A percentile compares a stretch with the other conserved stretches of the same genome.
phyloP scores from a whole-genome alignment of 1,284 basidiomycete species.

The Malassezia japonica region DNA sequence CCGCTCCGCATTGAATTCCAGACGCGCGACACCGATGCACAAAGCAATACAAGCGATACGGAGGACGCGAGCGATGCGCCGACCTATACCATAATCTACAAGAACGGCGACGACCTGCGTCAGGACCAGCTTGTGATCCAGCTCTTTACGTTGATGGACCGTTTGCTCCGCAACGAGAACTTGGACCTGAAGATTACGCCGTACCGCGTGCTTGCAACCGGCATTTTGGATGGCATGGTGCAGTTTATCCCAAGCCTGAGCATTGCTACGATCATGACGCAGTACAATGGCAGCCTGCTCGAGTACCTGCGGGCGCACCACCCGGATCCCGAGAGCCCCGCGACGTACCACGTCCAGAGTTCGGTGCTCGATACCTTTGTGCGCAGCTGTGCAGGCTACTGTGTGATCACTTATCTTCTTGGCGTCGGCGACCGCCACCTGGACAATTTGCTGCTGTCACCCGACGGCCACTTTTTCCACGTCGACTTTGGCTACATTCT shows the following conservation, averaged over 20 bases:
- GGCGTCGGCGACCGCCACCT: conserved; percentile 96
- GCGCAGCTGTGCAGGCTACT: conserved; percentile 93
- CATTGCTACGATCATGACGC: conserved; percentile 77
- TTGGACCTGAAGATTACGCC: conserved; percentile 84
- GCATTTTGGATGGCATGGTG: conserved; percentile 83
- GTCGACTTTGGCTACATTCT: conserved; percentile 99
- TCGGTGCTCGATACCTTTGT: conserved; percentile 91
- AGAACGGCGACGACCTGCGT: conserved; percentile 95
- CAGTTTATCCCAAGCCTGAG: conserved; percentile 94
- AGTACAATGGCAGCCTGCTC: conserved; percentile 62
- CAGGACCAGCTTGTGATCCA: conserved; percentile 97
- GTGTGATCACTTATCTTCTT: conserved; percentile 89
- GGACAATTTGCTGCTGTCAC: conserved; percentile 84
- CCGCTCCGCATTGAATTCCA: conserved; percentile 78
- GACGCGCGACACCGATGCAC: conserved; percentile 30
- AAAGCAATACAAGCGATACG: neutral
- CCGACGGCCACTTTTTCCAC: conserved; percentile 65
- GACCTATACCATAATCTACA: conserved; percentile 86
- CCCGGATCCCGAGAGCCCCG: conserved; percentile 82
- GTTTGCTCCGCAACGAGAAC: conserved; percentile 84
- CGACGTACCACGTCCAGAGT: conserved; percentile 83
- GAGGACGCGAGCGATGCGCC: neutral
- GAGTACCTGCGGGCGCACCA: conserved; percentile 76
- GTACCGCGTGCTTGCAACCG: conserved; percentile 88
- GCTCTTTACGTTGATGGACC: conserved; percentile 94